Base-by-base conservation (phyloP, 768 basidiomycete genomes). In the Mycena epipterygia region DNA sequence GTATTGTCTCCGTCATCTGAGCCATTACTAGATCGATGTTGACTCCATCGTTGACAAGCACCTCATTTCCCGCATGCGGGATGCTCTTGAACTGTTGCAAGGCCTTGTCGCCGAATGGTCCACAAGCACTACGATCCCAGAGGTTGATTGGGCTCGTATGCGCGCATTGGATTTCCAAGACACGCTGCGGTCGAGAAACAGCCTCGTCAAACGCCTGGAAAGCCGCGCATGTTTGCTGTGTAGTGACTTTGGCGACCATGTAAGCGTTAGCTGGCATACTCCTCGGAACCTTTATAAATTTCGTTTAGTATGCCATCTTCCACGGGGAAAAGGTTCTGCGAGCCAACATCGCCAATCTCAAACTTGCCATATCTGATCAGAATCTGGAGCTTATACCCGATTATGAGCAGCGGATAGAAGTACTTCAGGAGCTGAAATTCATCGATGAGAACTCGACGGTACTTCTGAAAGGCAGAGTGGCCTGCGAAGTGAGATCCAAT, bases 371-470 rank as follows among this genome's bases (percentile, higher is more conserved):
- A 32, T 98, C 97, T 5, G 98, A 98, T 76, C 96, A 99, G 78
- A 99, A 99, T 78, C 83, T 99, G 67, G 98, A 98, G 77, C 88
- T 99, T 21, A 88, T 99, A 37, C 98, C 98, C 8, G 98, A 99
- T 78, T 99, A 99, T 80, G 95, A 99, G 78, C 95, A 97, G 77
- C 87, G 97, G 30, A 91, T 99, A 37, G 91, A 89, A 44, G 97
- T 99, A 5, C 85, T 99, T 48, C 92, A 96, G 76, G 94, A 94
- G 51, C 87, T 99, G 27, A 91, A 94, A 71, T 98, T 99, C 79
- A 95, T 99, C 76, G 93, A 99, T 77, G 95, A 97, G 67, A 96
- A 98, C 75, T 93, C 95, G 35, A 99, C 97, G 0, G 96, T 99
- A 3, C 87, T 95, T 33, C 87, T 99, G 57, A 99, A 99, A 79